These are phyloP conservation scores for Rhododendron williamsianum DNA, from an alignment of 148 eudicot genomes.

Conservation along the genomic window DNA sequence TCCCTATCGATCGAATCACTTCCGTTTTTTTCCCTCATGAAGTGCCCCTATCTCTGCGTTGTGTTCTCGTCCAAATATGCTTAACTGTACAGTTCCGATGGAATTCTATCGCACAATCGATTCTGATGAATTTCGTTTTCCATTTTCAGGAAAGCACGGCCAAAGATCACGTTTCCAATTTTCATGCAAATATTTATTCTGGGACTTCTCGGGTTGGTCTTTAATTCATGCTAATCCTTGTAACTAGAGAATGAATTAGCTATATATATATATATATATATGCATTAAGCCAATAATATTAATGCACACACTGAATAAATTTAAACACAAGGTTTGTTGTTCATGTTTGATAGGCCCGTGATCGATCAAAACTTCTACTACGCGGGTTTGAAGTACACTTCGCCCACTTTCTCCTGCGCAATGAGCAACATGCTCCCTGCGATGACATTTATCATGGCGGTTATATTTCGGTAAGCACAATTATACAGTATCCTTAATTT, in stretches of 20 bases:
- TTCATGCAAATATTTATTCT: slow-evolving; percentile 69
- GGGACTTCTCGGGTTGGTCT: slow-evolving; percentile 81
- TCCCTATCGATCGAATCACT: neutral
- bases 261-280: too few relatives aligned
- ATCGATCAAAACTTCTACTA: slow-evolving; percentile 95
- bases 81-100: neutral
- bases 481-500: neutral
- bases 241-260: neutral
- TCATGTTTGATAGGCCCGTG: slow-evolving; percentile 49
- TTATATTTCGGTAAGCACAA: slow-evolving; percentile 53
- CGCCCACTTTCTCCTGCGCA: slow-evolving; percentile 94
- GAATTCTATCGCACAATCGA: neutral
- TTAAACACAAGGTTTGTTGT: neutral
- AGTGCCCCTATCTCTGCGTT: neutral
- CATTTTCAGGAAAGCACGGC: slow-evolving; percentile 54
- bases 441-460: slow-evolving; percentile 94
- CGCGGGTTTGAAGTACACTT: slow-evolving; percentile 79
- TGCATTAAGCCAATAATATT: neutral
- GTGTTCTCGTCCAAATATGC: neutral
- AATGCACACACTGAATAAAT: neutral
- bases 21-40: neutral
- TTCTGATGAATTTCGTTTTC: neutral
- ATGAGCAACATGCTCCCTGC: slow-evolving; percentile 99
- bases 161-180: slow-evolving; percentile 63
- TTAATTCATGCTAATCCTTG: neutral